Evolutionary conservation across 1,139 yeast genomes (phyloP).

Genomic region (Debaryomyces coudertii): DNA sequence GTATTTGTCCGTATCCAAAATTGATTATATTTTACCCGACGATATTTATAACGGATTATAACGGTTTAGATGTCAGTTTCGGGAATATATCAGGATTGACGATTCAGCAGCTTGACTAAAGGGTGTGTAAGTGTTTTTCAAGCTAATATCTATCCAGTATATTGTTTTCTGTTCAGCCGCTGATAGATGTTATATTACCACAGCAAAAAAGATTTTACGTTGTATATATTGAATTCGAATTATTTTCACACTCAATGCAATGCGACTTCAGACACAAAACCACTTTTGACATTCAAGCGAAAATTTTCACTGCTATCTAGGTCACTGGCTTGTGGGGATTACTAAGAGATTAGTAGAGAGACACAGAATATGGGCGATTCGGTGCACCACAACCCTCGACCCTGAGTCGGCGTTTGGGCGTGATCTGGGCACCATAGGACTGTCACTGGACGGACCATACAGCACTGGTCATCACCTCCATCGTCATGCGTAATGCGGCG

Average conservation of each 20-base stretch:
- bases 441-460: too few species aligned
- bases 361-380: too few species aligned
- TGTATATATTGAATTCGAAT: not conserved
- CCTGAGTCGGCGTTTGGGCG: too few species aligned
- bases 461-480: too few species aligned
- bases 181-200: not conserved
- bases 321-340: not conserved
- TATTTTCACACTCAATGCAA: conserved; percentile 1
- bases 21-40: not conserved
- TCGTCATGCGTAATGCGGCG: too few species aligned
- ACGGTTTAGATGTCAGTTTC: not conserved
- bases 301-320: conserved; percentile 5
- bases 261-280: conserved; percentile 6
- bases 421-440: too few species aligned
- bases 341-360: not conserved
- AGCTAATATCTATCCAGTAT: not conserved
- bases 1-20: not conserved
- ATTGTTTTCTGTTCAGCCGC: not conserved
- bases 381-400: too few species aligned
- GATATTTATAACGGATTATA: not conserved
- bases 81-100: not conserved
- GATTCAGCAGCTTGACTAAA: not conserved
- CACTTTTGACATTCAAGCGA: not conserved
- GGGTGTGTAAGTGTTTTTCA: not conserved
- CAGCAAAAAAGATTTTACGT: conserved; percentile 4